Evolutionary conservation across 148 eudicot genomes (phyloP), one percentile per base, ranked within the genome.

Genomic region (Cornus florida): DNA sequence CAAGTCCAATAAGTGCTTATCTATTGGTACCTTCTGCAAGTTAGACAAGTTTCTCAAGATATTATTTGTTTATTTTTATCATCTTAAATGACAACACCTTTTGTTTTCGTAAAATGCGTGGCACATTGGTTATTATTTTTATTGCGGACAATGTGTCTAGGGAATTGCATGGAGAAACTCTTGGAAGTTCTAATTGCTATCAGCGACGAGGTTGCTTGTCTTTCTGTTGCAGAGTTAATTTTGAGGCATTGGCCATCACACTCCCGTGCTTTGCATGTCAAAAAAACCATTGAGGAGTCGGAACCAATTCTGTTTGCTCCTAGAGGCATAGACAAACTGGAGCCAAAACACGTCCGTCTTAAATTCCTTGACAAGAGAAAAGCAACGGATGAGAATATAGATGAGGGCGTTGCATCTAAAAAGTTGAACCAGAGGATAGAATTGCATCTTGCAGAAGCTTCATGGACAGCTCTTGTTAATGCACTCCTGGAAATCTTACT

Each of bases 121-220:
- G 35, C 68, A 71, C 17, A 22, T 67, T 69, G 3, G 9, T 75
- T 66, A 24, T 74, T 74, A 73, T 62, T 24, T 38, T 64, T 71
- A 19, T 43, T 56, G 14, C 19, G 78, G 79, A 59, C 38, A 48
- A 67, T 83, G 31, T 67, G 70, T 86, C 79, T 83, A 96, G 99
- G 99, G 99, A 96, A 96, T 82, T 96, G 98, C 86, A 96, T 94
- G 99, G 99, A 96, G 89, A 96, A 96, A 83, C 95, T 96, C 35
- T 78, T 96, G 82, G 99, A 96, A 89, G 97, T 96, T 72, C 92
- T 96, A 69, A 92, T 96, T 77, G 99, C 99, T 69, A 92, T 96
- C 78, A 95, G 98, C 70, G 99, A 96, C 83, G 99, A 96, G 83
- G 92, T 91, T 75, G 89, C 99, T 48, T 94, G 95, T 80, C 95